phyloP scores from a whole-genome alignment of 1,284 basidiomycete species.

The Ceratorhiza oryzae-sativae region DNA sequence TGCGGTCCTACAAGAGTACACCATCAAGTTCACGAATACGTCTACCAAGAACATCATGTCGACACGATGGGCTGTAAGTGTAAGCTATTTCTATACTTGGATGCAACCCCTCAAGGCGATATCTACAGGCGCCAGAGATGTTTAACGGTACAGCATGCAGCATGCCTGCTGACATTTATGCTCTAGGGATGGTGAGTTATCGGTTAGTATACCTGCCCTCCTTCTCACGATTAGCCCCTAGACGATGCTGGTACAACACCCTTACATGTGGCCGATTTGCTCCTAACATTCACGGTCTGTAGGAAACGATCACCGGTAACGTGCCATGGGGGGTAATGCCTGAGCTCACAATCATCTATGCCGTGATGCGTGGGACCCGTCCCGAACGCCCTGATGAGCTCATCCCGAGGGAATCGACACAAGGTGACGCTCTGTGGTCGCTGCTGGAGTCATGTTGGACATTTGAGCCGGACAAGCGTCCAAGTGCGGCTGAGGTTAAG shows the following conservation, averaged over 20 bases:
- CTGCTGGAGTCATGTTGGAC: no score
- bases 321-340: background rate
- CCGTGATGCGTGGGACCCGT: background rate
- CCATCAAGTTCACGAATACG: background rate
- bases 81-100: no score
- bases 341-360: background rate
- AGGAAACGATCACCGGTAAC: conserved; percentile 22
- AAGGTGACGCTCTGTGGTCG: no score
- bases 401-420: no score
- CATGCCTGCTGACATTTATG: background rate
- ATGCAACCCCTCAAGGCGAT: no score
- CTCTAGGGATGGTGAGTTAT: background rate
- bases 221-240: background rate
- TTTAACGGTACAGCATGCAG: background rate
- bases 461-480: no score
- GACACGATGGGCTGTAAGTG: background rate
- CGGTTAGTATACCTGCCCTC: background rate
- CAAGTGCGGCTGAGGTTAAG: no score
- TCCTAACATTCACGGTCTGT: background rate
- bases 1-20: background rate
- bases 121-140: conserved; percentile 8
- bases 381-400: background rate
- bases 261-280: background rate
- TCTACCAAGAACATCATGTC: background rate
- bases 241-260: background rate